phyloP scores from a whole-genome alignment of 345 rosid genomes.

The Brassica cretica region DNA sequence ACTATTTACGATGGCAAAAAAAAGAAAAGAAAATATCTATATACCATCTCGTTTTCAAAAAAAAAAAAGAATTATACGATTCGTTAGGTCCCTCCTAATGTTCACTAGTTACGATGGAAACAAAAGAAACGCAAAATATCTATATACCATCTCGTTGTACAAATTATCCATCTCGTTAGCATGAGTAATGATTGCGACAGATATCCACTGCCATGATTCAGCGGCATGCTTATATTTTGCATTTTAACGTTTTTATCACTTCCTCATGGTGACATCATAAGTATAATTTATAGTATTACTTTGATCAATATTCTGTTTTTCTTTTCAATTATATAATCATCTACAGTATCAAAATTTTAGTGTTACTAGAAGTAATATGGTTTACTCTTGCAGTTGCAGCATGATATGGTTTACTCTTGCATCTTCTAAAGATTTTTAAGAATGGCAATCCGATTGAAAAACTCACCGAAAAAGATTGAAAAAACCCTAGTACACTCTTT shows the following conservation, averaged over 20 bases:
- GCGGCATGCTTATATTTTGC: slow-evolving; percentile 32
- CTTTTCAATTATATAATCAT: neutral
- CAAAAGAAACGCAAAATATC: neutral
- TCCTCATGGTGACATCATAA: slow-evolving; percentile 36
- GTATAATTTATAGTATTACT: neutral
- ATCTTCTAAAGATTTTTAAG: neutral
- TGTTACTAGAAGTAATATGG: neutral
- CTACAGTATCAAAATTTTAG: neutral
- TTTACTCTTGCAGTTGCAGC: neutral
- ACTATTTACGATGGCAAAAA: neutral
- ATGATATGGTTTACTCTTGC: too few species aligned
- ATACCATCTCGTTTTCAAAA: too few species aligned
- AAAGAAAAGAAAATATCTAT: too few species aligned
- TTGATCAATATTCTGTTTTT: neutral
- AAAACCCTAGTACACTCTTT: neutral
- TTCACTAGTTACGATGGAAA: neutral
- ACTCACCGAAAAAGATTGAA: neutral
- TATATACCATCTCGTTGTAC: slow-evolving; percentile 3
- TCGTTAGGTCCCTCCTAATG: neutral
- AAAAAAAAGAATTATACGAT: neutral
- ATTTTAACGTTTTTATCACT: slow-evolving; percentile 21
- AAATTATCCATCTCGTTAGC: slow-evolving; percentile 13
- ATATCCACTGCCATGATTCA: slow-evolving; percentile 22
- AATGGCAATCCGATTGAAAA: neutral
- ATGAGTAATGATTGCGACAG: slow-evolving; percentile 35